Conservation (phyloP, 805 yeast genomes). For the Isabelozyma rhagii region DNA sequence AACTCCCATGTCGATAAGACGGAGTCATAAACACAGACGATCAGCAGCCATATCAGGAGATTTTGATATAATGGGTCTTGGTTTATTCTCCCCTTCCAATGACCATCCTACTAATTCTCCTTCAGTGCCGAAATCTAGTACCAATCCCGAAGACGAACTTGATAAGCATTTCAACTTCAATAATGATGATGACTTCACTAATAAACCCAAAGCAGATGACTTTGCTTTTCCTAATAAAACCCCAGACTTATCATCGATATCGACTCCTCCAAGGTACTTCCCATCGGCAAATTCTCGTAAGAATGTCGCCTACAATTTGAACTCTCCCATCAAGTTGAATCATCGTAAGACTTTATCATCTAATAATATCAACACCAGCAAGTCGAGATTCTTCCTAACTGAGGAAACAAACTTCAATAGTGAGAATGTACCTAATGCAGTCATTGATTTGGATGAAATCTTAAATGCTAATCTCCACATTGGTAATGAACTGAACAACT, state of each 20-base stretch:
- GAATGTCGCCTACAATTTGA: conserved; percentile 14
- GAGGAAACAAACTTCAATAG: conserved; percentile 24
- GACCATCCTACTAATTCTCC: not conserved
- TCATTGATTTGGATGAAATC: conserved; percentile 39
- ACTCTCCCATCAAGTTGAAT: conserved; percentile 31
- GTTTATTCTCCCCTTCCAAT: conserved; percentile 31
- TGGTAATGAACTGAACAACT: conserved; percentile 8
- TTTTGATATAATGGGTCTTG: conserved; percentile 51
- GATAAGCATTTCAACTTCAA: conserved; percentile 29
- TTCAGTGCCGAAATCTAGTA: conserved; percentile 1
- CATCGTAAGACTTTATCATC: conserved; percentile 19
- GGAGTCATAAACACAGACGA: conserved; percentile 74
- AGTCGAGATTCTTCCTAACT: conserved; percentile 24
- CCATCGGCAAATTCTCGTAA: conserved; percentile 11
- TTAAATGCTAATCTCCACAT: conserved; percentile 29
- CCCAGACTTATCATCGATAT: conserved; percentile 12
- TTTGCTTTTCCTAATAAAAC: conserved; percentile 29
- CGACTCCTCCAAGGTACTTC: conserved; percentile 10
- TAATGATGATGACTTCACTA: conserved; percentile 34
- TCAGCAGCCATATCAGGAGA: conserved; percentile 90
- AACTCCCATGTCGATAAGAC: conserved; percentile 10
- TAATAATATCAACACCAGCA: conserved; percentile 10
- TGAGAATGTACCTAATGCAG: conserved; percentile 36
- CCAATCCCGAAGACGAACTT: conserved; percentile 11
- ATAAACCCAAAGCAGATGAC: conserved; percentile 11